Conservation (phyloP, 345 rosid genomes). For the Gossypium arboreum region DNA sequence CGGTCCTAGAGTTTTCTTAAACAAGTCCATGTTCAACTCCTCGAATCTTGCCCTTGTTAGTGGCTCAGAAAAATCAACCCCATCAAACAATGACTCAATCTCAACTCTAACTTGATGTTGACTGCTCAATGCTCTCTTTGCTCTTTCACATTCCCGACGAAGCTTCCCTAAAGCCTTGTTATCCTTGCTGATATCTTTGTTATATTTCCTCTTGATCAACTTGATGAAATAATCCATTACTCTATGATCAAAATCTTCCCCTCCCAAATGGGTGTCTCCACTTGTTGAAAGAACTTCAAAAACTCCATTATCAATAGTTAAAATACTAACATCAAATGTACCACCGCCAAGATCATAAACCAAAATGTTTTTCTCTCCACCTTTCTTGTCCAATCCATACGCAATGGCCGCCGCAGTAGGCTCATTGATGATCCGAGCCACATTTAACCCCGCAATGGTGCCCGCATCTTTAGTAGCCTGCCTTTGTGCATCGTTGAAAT, state of each 20-base stretch:
- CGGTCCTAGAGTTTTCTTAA: slow-evolving; percentile 15
- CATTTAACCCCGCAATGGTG: slow-evolving; percentile 42
- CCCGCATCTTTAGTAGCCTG: slow-evolving; percentile 54
- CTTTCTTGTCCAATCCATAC: slow-evolving; percentile 44
- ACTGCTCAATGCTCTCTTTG: slow-evolving; percentile 49
- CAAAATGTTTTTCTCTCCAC: slow-evolving; percentile 39
- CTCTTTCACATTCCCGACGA: slow-evolving; percentile 38
- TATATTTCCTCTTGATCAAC: slow-evolving; percentile 42
- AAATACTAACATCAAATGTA: slow-evolving; percentile 44
- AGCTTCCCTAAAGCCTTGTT: slow-evolving; percentile 43
- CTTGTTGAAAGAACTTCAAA: slow-evolving; percentile 45
- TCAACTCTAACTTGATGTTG: slow-evolving; percentile 50
- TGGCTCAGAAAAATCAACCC: slow-evolving; percentile 36
- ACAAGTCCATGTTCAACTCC: slow-evolving; percentile 15
- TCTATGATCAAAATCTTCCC: slow-evolving; percentile 44
- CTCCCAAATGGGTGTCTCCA: slow-evolving; percentile 51
- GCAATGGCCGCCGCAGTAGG: slow-evolving; percentile 49
- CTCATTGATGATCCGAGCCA: slow-evolving; percentile 46
- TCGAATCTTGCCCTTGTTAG: slow-evolving; percentile 18
- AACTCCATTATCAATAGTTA: slow-evolving; percentile 46
- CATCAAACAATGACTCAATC: slow-evolving; percentile 40
- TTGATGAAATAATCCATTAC: slow-evolving; percentile 48
- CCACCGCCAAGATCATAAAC: slow-evolving; percentile 52
- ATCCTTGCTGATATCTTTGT: slow-evolving; percentile 44
- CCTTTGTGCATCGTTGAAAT: slow-evolving; percentile 50